These are phyloP conservation scores for Daedalea quercina DNA, from an alignment of 768 basidiomycete genomes.

Conservation along the genomic window DNA sequence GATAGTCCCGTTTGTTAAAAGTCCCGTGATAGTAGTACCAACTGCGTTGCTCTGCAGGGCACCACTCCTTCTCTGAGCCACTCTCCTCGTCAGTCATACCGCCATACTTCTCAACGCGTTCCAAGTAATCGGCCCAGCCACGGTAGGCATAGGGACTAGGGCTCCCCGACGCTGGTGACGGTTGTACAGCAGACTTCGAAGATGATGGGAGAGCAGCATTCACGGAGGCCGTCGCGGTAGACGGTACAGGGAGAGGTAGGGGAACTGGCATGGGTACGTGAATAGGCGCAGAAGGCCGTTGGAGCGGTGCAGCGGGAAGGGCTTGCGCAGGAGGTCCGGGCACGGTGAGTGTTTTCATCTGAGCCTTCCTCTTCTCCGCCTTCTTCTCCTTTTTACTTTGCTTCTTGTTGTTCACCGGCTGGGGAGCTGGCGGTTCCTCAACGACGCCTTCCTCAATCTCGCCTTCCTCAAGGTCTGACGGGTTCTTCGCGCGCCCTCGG, in stretches of 20 bases:
- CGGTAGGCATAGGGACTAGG: not conserved
- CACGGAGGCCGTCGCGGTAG: not conserved
- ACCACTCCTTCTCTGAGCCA: too few relatives aligned
- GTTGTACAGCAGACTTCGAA: not conserved
- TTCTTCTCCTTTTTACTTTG: slow-evolving; percentile 14
- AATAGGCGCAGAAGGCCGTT: not conserved
- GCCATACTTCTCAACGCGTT: too few relatives aligned
- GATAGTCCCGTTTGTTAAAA: not conserved
- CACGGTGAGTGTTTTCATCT: too few relatives aligned
- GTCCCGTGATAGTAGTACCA: not conserved
- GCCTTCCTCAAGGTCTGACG: slow-evolving; percentile 20
- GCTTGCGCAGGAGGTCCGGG: too few relatives aligned
- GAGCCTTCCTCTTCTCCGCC: slow-evolving; percentile 4
- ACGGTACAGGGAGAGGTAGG: not conserved
- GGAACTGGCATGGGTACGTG: not conserved
- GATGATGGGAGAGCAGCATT: not conserved
- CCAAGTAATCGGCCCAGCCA: too few relatives aligned
- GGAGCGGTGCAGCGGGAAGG: too few relatives aligned
- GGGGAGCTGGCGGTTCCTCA: not conserved
- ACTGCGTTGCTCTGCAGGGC: not conserved
- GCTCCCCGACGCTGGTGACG: slow-evolving; percentile 4
- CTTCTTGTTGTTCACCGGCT: not conserved
- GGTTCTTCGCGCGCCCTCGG: slow-evolving; percentile 2
- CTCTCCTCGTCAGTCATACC: too few relatives aligned
- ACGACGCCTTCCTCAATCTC: slow-evolving; percentile 22